These are phyloP conservation scores for Globisporangium apiculatum DNA, from an alignment of 352 stramenopile species.

Conservation along the genomic window DNA sequence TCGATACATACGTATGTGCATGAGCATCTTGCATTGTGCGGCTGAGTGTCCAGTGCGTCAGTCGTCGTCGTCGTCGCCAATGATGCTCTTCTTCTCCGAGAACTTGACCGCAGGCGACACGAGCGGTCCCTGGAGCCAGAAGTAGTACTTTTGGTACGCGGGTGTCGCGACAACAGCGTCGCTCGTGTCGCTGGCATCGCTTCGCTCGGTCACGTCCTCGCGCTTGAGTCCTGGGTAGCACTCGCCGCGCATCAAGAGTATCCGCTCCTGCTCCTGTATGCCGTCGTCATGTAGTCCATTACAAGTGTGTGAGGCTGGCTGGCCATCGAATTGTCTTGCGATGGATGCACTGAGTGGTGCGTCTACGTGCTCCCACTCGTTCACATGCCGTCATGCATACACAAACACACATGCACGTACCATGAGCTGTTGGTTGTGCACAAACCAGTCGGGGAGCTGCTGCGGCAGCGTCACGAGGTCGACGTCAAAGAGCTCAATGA, in stretches of 20 bases:
- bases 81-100: slow-evolving; percentile 87
- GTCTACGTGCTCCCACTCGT: neutral
- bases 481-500: slow-evolving; percentile 86
- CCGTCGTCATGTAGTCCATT: neutral
- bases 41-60: slow-evolving; percentile 13
- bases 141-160: slow-evolving; percentile 80
- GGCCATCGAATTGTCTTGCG: neutral
- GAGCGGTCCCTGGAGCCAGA: slow-evolving; percentile 70
- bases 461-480: slow-evolving; percentile 69
- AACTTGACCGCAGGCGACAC: slow-evolving; percentile 78
- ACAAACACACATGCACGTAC: slow-evolving; percentile 14
- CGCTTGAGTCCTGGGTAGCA: slow-evolving; percentile 48
- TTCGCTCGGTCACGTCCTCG: slow-evolving; percentile 11
- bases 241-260: slow-evolving; percentile 55
- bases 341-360: neutral
- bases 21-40: neutral
- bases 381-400: neutral
- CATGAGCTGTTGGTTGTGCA: slow-evolving; percentile 73
- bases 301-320: neutral
- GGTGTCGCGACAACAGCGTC: slow-evolving; percentile 9
- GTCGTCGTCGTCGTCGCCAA: slow-evolving; percentile 83
- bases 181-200: slow-evolving; percentile 5
- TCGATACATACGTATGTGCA: neutral
- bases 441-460: slow-evolving; percentile 75
- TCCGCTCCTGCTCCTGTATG: slow-evolving; percentile 66